Evolutionary conservation across 805 yeast genomes (phyloP), one percentile per base, ranked within the genome.

Genomic region (Maudiozyma turicensis): DNA sequence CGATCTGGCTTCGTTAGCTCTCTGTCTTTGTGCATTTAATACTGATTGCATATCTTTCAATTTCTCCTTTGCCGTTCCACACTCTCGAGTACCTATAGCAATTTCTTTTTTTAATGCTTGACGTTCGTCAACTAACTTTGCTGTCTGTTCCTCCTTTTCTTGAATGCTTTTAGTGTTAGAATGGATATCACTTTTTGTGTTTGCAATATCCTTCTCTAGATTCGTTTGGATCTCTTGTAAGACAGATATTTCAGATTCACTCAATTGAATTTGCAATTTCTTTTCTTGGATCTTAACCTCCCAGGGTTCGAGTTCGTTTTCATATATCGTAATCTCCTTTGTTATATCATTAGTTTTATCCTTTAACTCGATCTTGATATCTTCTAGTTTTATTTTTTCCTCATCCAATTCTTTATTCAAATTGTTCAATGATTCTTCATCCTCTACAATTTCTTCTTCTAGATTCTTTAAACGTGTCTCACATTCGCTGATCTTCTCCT

Each of bases 231-330:
- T 77, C 14, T 72, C 75, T 26, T 68, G 59, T 8, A 84, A 58
- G 63, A 86, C 73, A 28, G 78, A 77, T n/a, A 86, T 72, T 51
- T 82, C 79, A 7, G 86, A 77, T 46, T 77, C 72, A 3, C 81
- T 77, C n/a, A 86, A 74, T 46, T 81, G 76, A 7, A 84, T 75
- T 43, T 80, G 80, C 11, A 84, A 76, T 48, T 80, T 80, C 50
- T 82, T 81, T 13, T 76, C 74, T 51, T 77, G 81, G 32, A 89
- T 68, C 53, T 80, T 75, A 30, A 76, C 82, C 51, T 79, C 80
- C 90, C 95, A 88, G 0, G 98, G 99, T 55, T 86, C 90, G 6
- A 88, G 67, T 51, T 82, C 73, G 7, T 72, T 73, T 61, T 86
- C 90, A 39, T 81, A 67, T 11, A 59, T 57, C 54, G 79, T 84